Base-by-base conservation (phyloP, 768 basidiomycete species). In the Naganishia kalamii region DNA sequence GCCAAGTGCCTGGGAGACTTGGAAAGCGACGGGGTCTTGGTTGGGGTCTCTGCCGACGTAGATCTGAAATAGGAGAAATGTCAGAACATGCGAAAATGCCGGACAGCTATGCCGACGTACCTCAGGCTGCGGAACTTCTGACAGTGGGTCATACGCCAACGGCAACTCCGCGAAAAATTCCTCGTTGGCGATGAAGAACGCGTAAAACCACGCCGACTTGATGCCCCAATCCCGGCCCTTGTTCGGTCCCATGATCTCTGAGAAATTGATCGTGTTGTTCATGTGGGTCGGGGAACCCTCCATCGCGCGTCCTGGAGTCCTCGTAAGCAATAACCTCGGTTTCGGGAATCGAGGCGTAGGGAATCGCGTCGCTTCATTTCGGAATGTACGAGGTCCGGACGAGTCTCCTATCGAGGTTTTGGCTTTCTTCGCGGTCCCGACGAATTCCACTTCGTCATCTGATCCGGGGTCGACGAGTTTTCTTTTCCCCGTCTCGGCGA, bases 111-210 rank as follows among this genome's bases (percentile, higher is more conserved):
- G 15, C 12, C 13, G 48, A 54, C 32, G 40, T 60, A 47, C 52
- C 60, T 61, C 40, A n/a, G n/a, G n/a, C n/a, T n/a, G n/a, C n/a
- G n/a, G n/a, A n/a, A n/a, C n/a, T n/a, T n/a, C n/a, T n/a, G n/a
- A n/a, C n/a, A n/a, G n/a, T n/a, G n/a, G n/a, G n/a, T n/a, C n/a
- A n/a, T n/a, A n/a, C n/a, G n/a, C 59, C 25, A 68, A 27, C 27
- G 66, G 66, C 32, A 68, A 44, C 35, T 68, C 59, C 23, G 46
- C 33, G 27, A 63, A 68, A 5, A 63, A 51, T 27, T 68, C 66
- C 17, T 68, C 52, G 29, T 68, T 52, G 3, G 37, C 62, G 25
- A 63, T 63, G 54, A 63, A 68, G 40, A 59, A 68, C 1, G 35
- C 27, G 29, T 59, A 68, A 15, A 60, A 48, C 44, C 63, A 63